Percentiles rank a stretch among this genome's conserved stretches.
phyloP scores from a whole-genome alignment of 2,329 filamentous ascomycete species.

The Colletotrichum gloeosporioides region DNA sequence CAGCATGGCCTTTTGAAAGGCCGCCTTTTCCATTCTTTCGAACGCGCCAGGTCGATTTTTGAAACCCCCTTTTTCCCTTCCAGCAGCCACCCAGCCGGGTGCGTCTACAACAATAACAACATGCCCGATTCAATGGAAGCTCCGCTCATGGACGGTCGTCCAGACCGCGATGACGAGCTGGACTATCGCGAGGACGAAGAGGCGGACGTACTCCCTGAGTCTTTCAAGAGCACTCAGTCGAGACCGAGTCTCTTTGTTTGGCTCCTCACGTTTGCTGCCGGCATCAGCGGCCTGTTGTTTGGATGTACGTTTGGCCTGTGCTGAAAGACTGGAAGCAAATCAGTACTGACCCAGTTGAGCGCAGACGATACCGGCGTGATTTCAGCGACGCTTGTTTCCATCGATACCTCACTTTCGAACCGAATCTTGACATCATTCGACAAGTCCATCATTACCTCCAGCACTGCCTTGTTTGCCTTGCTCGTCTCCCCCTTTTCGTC shows the following conservation, averaged over 20 bases:
- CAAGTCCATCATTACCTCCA: constrained; percentile 75
- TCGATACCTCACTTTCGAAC: constrained; percentile 62
- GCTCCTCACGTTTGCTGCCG: constrained; percentile 67
- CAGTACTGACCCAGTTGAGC: neutral
- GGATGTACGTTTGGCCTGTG: constrained; percentile 57
- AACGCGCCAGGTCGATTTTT: neutral
- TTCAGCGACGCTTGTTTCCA: constrained; percentile 70
- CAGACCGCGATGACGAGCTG: constrained; percentile 32
- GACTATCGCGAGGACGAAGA: constrained; percentile 32
- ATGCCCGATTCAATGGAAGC: constrained; percentile 22
- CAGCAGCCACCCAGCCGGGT: neutral
- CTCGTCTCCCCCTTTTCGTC: constrained; percentile 68
- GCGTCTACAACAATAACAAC: neutral
- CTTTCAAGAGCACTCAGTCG: constrained; percentile 7
- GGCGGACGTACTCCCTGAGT: constrained; percentile 18
- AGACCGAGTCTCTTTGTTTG: constrained; percentile 61
- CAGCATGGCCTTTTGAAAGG: constrained; percentile 18
- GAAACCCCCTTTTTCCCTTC: neutral
- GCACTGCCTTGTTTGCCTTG: constrained; percentile 70
- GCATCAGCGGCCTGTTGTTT: constrained; percentile 71
- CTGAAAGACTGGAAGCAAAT: neutral
- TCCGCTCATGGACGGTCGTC: constrained; percentile 17
- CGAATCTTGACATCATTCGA: constrained; percentile 65
- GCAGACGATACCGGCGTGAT: constrained; percentile 73
- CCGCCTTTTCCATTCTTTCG: neutral